These are phyloP conservation scores for Pichia gijzeniarum DNA, from an alignment of 805 yeast genomes.

Conservation along the genomic window DNA sequence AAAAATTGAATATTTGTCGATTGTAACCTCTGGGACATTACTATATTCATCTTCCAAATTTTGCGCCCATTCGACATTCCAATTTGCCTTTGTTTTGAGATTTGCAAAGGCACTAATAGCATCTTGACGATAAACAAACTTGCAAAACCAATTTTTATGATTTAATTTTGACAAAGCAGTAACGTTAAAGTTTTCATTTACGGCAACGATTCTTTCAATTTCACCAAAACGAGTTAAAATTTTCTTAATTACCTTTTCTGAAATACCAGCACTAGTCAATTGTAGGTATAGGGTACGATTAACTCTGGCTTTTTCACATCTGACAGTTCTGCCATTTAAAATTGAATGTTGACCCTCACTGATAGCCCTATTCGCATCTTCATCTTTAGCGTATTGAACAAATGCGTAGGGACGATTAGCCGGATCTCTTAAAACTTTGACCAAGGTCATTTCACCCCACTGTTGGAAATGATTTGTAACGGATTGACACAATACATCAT, in stretches of 20 bases:
- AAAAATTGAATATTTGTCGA: conserved; percentile 70
- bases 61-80: conserved; percentile 80
- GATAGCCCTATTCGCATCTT: conserved; percentile 65
- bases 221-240: conserved; percentile 58
- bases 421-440: conserved; percentile 78
- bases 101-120: conserved; percentile 80
- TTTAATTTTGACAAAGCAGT: conserved; percentile 12
- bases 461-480: conserved; percentile 61
- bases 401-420: conserved; percentile 86
- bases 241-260: conserved; percentile 30
- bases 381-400: conserved; percentile 73
- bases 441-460: conserved; percentile 68
- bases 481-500: conserved; percentile 64
- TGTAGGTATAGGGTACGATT: conserved; percentile 72
- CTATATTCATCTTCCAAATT: conserved; percentile 50
- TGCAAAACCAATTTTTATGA: conserved; percentile 55
- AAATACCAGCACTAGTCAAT: conserved; percentile 28
- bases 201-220: conserved; percentile 56
- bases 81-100: conserved; percentile 46
- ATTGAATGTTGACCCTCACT: conserved; percentile 59
- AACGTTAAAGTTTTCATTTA: conserved; percentile 29
- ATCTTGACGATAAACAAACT: conserved; percentile 77
- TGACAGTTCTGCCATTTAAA: conserved; percentile 66
- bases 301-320: conserved; percentile 89
- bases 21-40: conserved; percentile 35